These are phyloP conservation scores for Pichia sp. DNA, from an alignment of 1,139 yeast genomes.

Conservation along the genomic window DNA sequence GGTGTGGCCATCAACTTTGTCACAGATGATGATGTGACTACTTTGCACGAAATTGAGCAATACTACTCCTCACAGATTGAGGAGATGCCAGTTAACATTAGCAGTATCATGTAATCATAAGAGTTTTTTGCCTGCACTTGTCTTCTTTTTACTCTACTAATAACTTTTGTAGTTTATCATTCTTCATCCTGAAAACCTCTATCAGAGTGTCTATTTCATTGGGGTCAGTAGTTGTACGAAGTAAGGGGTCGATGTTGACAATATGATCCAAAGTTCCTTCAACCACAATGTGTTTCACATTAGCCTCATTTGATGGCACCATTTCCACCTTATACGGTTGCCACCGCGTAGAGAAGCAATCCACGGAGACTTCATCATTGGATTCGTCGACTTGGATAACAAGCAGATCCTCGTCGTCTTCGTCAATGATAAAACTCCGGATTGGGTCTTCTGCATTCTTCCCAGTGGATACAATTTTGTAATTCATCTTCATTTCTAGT, in stretches of 20 bases:
- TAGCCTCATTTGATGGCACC: too few species aligned
- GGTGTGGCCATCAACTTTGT: constrained; percentile 91
- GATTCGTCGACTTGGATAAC: neutral
- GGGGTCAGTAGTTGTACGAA: neutral
- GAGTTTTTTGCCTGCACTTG: neutral
- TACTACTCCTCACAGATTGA: constrained; percentile 71
- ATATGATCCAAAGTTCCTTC: constrained; percentile 2
- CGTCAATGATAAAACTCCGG: too few species aligned
- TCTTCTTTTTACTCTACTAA: neutral
- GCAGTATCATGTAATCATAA: constrained; percentile 34
- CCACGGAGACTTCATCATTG: neutral
- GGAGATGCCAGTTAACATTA: constrained; percentile 82
- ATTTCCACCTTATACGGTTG: too few species aligned
- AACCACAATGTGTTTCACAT: neutral
- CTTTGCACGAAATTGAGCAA: constrained; percentile 63
- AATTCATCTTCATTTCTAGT: neutral
- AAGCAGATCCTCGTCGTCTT: neutral
- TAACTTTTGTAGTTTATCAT: constrained; percentile 15
- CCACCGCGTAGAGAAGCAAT: neutral
- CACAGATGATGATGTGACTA: constrained; percentile 58
- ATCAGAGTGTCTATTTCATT: constrained; percentile 3
- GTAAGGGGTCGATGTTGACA: neutral
- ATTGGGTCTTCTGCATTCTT: too few species aligned
- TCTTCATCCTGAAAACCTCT: constrained; percentile 31
- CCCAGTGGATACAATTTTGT: neutral